These are phyloP conservation scores for Hymenochaete sp. DNA, from an alignment of 1,284 basidiomycete species.

Conservation along the genomic window DNA sequence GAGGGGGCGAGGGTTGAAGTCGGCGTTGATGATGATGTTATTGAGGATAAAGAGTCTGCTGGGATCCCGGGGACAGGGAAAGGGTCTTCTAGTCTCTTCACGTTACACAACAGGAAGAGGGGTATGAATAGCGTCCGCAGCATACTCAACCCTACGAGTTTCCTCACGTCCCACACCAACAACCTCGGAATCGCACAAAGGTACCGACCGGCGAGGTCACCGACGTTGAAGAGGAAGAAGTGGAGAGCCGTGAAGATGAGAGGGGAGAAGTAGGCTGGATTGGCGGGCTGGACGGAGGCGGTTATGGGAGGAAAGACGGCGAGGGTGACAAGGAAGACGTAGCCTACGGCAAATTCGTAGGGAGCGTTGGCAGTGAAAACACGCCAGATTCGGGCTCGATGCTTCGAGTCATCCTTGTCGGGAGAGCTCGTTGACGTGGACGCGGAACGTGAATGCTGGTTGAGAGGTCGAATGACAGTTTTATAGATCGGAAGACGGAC, in stretches of 20 bases:
- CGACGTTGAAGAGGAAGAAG: conserved; percentile 67
- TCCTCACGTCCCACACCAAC: conserved; percentile 56
- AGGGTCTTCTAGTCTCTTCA: conserved; percentile 37
- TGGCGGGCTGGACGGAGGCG: conserved; percentile 59
- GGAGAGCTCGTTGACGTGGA: too few species aligned
- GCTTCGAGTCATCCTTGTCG: conserved; percentile 23
- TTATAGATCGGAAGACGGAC: conserved; percentile 50
- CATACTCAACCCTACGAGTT: conserved; percentile 55
- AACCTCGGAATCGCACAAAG: conserved; percentile 60
- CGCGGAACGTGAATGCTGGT: too few species aligned
- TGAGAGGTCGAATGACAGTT: conserved; percentile 37
- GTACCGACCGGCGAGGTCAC: conserved; percentile 73
- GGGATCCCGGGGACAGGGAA: conserved; percentile 4
- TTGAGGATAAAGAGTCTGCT: neutral
- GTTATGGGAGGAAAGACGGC: conserved; percentile 85
- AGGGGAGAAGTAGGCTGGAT: conserved; percentile 42
- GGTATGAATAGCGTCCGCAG: conserved; percentile 74
- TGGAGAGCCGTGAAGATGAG: conserved; percentile 64
- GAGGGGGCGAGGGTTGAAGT: neutral
- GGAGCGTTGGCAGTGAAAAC: conserved; percentile 56
- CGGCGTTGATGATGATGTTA: neutral
- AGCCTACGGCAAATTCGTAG: conserved; percentile 67
- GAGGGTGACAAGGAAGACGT: conserved; percentile 72
- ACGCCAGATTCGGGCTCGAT: conserved; percentile 38
- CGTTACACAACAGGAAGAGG: conserved; percentile 77